Evolutionary conservation across 2,329 filamentous ascomycete species (phyloP).

Genomic region (Hawksworthiomyces lignivorus): DNA sequence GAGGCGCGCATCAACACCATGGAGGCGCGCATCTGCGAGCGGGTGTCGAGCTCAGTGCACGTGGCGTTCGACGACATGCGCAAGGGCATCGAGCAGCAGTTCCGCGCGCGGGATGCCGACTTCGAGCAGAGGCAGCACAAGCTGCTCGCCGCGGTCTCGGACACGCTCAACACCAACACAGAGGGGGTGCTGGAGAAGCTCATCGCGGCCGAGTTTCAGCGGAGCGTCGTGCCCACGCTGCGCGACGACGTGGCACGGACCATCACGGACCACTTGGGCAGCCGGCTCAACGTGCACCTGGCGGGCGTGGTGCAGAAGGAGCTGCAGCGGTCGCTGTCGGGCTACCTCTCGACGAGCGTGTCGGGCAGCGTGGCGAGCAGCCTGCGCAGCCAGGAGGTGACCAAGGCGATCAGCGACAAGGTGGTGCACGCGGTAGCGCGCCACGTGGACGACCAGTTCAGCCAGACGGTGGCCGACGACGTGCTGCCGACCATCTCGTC

Average conservation of each 20-base stretch:
- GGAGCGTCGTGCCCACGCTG: conserved; percentile 67
- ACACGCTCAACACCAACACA: conserved; percentile 55
- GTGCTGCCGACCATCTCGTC: conserved; percentile 61
- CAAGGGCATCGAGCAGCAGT: conserved; percentile 53
- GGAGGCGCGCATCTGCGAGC: conserved; percentile 41
- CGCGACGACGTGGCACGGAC: conserved; percentile 58
- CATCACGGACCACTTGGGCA: conserved; percentile 63
- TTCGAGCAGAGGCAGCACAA: conserved; percentile 47
- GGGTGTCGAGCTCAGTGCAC: conserved; percentile 43
- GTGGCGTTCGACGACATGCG: conserved; percentile 38
- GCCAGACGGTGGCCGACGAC: conserved; percentile 50
- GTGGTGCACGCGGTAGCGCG: conserved; percentile 59
- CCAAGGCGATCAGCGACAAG: conserved; percentile 65
- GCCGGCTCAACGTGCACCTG: conserved; percentile 59
- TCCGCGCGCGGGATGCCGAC: conserved; percentile 40
- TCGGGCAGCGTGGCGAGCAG: conserved; percentile 58
- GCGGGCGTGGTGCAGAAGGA: conserved; percentile 63
- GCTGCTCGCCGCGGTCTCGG: conserved; percentile 50
- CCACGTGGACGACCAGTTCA: conserved; percentile 63
- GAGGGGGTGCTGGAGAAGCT: conserved; percentile 69
- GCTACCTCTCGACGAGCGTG: conserved; percentile 57
- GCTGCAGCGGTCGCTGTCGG: conserved; percentile 62
- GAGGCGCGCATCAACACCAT: conserved; percentile 48
- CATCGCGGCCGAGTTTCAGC: conserved; percentile 67
- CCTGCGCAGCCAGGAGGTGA: conserved; percentile 65